Evolutionary conservation across 179 eudicot genomes (phyloP).

Genomic region (Monotropa hypopitys): DNA sequence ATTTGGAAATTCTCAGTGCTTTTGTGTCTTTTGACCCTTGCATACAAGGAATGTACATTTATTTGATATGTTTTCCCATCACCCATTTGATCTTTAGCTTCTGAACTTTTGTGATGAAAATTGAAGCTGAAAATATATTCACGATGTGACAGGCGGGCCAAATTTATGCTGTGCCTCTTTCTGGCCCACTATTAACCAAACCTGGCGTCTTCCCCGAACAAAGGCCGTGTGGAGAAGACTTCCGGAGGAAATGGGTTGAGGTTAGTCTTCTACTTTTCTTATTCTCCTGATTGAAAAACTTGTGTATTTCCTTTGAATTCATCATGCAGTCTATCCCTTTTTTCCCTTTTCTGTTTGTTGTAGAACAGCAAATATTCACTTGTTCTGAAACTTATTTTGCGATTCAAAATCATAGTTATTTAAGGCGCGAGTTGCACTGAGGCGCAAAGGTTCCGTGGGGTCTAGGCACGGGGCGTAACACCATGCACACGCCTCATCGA

Average conservation of each 20-base stretch:
- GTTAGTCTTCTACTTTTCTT: conserved; percentile 26
- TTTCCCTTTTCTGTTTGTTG: too few relatives aligned
- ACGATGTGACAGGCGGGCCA: conserved; percentile 74
- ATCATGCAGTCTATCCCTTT: not conserved
- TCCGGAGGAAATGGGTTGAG: conserved; percentile 92
- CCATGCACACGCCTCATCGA: too few relatives aligned
- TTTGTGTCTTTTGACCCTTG: not conserved
- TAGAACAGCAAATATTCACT: not conserved
- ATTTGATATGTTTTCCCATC: not conserved
- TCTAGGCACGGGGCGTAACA: too few relatives aligned
- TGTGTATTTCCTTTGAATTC: too few relatives aligned
- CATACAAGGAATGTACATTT: not conserved
- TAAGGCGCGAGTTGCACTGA: too few relatives aligned
- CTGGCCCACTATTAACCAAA: conserved; percentile 63
- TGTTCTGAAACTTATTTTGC: not conserved
- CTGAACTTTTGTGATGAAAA: not conserved
- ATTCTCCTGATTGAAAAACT: not conserved
- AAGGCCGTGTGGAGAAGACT: conserved; percentile 78
- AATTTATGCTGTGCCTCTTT: conserved; percentile 92
- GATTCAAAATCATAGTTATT: too few relatives aligned
- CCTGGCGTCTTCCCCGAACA: conserved; percentile 72
- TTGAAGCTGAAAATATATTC: conserved; percentile 6
- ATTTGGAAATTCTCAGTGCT: not conserved
- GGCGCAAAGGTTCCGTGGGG: too few relatives aligned
- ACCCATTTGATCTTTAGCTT: not conserved